A percentile compares a stretch with the other conserved stretches of the same genome.
Evolutionary conservation across 768 basidiomycete genomes (phyloP).

Genomic region (Lentinula aciculospora): DNA sequence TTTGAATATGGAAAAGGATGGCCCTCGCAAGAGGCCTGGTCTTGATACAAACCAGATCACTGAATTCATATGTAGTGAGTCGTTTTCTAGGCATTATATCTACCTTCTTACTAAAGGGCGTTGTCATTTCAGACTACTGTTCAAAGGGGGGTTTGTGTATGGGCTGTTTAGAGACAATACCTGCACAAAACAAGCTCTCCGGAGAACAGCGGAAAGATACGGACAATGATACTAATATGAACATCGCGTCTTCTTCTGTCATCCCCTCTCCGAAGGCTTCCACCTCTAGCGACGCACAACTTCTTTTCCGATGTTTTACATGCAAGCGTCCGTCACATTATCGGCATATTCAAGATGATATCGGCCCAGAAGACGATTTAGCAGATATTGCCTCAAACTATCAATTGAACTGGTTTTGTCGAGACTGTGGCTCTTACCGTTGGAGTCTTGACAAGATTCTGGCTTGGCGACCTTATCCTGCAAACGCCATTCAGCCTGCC

Average conservation of each 20-base stretch:
- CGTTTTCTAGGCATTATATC: neutral
- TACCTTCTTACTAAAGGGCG: neutral
- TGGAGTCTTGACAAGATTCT: constrained; percentile 78
- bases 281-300: constrained; percentile 23
- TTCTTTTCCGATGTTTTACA: constrained; percentile 77
- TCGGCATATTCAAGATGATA: constrained; percentile 48
- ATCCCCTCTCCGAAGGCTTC: constrained; percentile 15
- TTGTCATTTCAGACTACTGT: constrained; percentile 44
- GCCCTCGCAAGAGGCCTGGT: constrained; percentile 38
- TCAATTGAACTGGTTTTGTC: constrained; percentile 65
- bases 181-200: constrained; percentile 21
- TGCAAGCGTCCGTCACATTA: constrained; percentile 88
- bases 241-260: neutral
- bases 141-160: constrained; percentile 76
- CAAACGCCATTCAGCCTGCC: constrained; percentile 51
- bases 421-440: constrained; percentile 69
- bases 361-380: constrained; percentile 23
- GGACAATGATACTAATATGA: constrained; percentile 30
- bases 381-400: constrained; percentile 57
- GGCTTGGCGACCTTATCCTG: constrained; percentile 85
- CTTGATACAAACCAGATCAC: constrained; percentile 57
- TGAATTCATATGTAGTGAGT: constrained; percentile 68
- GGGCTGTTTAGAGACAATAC: constrained; percentile 56
- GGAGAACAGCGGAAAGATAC: constrained; percentile 6
- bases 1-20: constrained; percentile 15